Conservation (phyloP, 139 green algal genomes). For the Spirogloea muscicola region DNA sequence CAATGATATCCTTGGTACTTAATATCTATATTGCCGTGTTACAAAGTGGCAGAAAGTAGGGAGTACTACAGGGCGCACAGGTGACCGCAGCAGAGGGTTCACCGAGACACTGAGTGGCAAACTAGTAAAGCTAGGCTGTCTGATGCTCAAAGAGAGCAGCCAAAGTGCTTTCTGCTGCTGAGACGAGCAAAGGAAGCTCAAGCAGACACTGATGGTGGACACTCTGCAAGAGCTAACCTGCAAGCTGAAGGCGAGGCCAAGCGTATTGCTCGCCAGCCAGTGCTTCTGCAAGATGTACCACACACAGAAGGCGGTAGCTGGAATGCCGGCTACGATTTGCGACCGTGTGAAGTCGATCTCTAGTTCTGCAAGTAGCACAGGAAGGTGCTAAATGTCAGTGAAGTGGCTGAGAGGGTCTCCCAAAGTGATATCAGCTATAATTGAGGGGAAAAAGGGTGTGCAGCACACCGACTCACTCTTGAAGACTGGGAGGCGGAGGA, state of each 20-base stretch:
- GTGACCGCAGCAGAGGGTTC: no score
- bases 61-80: no score
- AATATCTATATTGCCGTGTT: no score
- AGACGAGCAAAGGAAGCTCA: no score
- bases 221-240: conserved; percentile 18
- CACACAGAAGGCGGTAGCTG: conserved; percentile 61
- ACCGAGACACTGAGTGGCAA: no score
- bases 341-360: conserved; percentile 59
- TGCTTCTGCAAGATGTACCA: conserved; percentile 85
- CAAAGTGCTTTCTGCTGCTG: no score
- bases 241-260: conserved; percentile 88
- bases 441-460: neutral
- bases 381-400: neutral
- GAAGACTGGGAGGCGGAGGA: conserved; percentile 18
- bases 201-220: no score
- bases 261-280: conserved; percentile 94
- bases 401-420: neutral
- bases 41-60: no score
- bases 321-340: conserved; percentile 52
- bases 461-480: conserved; percentile 20
- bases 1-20: no score
- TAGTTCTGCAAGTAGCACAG: conserved; percentile 8
- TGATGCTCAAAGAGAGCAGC: no score
- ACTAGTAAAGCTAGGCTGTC: no score
- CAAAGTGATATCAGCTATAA: neutral